Evolutionary conservation across 148 eudicot species (phyloP).

Genomic region (Chenopodium album): DNA sequence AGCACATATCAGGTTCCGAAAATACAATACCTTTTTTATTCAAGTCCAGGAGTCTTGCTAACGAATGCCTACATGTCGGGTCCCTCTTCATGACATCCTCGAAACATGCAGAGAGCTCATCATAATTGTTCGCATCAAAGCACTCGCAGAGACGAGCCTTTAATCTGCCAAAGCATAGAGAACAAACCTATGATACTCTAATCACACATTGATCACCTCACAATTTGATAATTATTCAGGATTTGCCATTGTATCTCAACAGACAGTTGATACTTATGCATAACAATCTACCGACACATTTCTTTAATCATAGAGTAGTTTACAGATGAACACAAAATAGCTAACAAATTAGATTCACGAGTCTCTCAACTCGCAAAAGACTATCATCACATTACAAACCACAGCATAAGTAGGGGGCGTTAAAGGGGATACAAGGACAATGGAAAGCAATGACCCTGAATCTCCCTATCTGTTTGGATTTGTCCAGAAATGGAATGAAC

Average conservation of each 20-base stretch:
- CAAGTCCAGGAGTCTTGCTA: conserved; percentile 57
- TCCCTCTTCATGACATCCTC: conserved; percentile 76
- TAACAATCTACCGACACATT: neutral
- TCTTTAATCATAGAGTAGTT: neutral
- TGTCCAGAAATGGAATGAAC: too few relatives aligned
- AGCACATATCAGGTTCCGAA: conserved; percentile 3
- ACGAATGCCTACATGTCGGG: conserved; percentile 68
- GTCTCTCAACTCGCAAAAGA: neutral
- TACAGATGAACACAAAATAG: neutral
- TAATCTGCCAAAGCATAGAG: conserved; percentile 41
- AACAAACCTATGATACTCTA: neutral
- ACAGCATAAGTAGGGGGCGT: neutral
- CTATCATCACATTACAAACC: neutral
- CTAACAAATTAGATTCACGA: neutral
- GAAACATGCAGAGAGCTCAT: conserved; percentile 44
- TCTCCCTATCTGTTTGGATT: too few relatives aligned
- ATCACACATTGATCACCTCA: neutral
- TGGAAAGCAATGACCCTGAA: too few relatives aligned
- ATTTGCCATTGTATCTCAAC: neutral
- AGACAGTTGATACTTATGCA: neutral
- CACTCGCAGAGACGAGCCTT: conserved; percentile 63
- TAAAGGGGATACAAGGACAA: too few relatives aligned
- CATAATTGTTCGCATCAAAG: conserved; percentile 43
- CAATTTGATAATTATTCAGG: neutral
- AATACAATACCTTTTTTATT: conserved; percentile 53